Base-by-base conservation (phyloP, 75 land plant species). In the Pseudotsuga menziesii region DNA sequence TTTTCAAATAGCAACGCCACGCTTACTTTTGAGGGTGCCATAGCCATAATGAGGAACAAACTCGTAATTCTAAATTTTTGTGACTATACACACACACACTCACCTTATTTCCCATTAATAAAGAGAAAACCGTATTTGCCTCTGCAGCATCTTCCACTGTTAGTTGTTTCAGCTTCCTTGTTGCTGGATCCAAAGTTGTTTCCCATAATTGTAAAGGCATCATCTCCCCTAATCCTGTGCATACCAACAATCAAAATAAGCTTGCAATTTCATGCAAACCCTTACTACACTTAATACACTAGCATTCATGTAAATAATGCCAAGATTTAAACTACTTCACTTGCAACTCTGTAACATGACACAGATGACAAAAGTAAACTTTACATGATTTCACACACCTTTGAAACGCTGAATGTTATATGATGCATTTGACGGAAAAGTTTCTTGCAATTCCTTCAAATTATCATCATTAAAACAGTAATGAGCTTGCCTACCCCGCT, bases 131-230 rank as follows among this genome's bases (percentile, higher is more conserved):
- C 23, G 88, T 57, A 87, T 87, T 97, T 48, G 99, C 95, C 81
- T 97, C 97, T 4, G 88, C 99, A 73, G 92, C 98, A 89, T 97
- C 98, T 61, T 94, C 99, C 44, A 97, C 83, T 5, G 86, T 82
- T 60, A 97, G 80, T 63, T 88, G 94, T 85, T 97, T 97, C 60
- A 97, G 82, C 75, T 92, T 73, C 70, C 99, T 87, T 82, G 73
- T 80, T 57, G 87, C 82, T 16, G 98, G 99, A 77, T 97, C 89
- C 78, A 97, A 66, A 2, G 99, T 97, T 32, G 99, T 97, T 62
- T 97, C 99, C 99, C 99, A 94, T 35, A 97, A 78, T 75, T 97
- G 98, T 61, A 73, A 39, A 36, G 99, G 99, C 99, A 94, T 97
- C 99, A 97, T 97, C 83, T 97, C 99, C 14, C 99, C 99, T 79